Evolutionary conservation across 257 asterid species (phyloP), one percentile per base, ranked within the genome.

Genomic region (Petrea volubilis): DNA sequence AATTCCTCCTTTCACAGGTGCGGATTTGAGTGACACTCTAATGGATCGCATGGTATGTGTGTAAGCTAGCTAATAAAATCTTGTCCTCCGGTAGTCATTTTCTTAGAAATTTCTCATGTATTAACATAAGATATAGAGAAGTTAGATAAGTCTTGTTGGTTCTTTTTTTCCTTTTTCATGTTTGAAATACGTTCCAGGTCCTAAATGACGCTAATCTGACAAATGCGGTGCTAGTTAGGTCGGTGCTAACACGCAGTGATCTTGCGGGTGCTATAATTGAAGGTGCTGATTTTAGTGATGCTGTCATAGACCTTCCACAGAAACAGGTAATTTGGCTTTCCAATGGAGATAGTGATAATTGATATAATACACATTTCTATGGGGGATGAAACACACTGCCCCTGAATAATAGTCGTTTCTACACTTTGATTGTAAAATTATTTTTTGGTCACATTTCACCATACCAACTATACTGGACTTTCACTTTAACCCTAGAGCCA

Each of bases 261-360:
- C 96, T 94, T 18, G 95, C 90, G 6, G 99, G 93, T 67, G 98
- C 97, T 47, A 78, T 76, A 40, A 85, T 94, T 25, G 90, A 87
- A 57, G 97, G 96, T 77, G 97, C 97, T 60, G 96, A 89, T 78
- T 94, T 94, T 71, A 91, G 97, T 80, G 99, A 94, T 84, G 97
- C 99, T 0, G 96, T 91, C 41, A 15, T 91, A 58, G 97, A 94
- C 85, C 91, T 94, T 68, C 55, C 77, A 7, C 99, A 91, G 77
- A 94, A 93, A 73, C 98, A 86, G 96, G 98, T 93, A 47, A 38
- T 38, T 1, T 38, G n/a, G n/a, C n/a, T n/a, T n/a, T n/a, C n/a
- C n/a, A n/a, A n/a, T n/a, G n/a, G n/a, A n/a, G n/a, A n/a, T n/a
- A n/a, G n/a, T n/a, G n/a, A n/a, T n/a, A n/a, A n/a, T n/a, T n/a